phyloP scores from a whole-genome alignment of 495 filamentous ascomycete genomes.

The Annulohypoxylon nitens region DNA sequence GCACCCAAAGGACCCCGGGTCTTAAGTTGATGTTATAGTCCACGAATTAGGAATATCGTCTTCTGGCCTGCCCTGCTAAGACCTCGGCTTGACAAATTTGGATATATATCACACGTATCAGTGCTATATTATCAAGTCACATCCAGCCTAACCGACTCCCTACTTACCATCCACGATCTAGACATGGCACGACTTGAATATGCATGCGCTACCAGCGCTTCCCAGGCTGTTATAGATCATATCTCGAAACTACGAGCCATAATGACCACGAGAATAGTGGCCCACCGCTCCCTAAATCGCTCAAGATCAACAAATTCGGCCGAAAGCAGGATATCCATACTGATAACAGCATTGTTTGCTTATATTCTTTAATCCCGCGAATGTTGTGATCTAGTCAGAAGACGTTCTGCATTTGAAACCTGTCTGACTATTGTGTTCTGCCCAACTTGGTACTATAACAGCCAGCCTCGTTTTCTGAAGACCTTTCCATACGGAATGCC shows the following conservation, averaged over 20 bases:
- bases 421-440: too few relatives aligned
- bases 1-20: conserved; percentile 6
- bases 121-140: background rate
- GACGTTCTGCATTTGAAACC: background rate
- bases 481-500: background rate
- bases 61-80: background rate
- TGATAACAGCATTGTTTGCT: background rate
- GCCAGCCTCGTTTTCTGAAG: background rate
- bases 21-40: conserved; percentile 29
- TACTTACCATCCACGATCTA: background rate
- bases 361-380: background rate
- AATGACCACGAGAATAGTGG: background rate
- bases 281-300: background rate
- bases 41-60: conserved; percentile 17
- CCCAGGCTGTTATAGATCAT: background rate
- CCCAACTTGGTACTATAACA: background rate
- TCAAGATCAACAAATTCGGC: background rate
- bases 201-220: conserved; percentile 14
- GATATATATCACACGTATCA: background rate
- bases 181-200: background rate
- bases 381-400: background rate
- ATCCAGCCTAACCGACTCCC: background rate
- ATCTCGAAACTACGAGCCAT: background rate
- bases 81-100: background rate
- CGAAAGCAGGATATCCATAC: background rate